phyloP scores from a whole-genome alignment of 805 yeast genomes.

The Suhomyces xylopsoci region DNA sequence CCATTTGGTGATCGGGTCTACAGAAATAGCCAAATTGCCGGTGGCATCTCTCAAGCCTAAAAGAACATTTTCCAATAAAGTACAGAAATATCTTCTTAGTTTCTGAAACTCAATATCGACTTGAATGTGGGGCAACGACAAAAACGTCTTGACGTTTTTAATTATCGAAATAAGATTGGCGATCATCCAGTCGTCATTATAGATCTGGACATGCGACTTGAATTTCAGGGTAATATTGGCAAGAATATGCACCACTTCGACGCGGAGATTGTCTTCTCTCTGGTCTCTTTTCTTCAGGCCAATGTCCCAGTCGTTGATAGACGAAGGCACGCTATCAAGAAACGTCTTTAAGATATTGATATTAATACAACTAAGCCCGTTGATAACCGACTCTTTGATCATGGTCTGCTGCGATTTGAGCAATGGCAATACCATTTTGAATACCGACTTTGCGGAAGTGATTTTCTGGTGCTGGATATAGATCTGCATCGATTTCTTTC shows the following conservation, averaged over 20 bases:
- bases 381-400: slow-evolving; percentile 81
- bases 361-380: slow-evolving; percentile 86
- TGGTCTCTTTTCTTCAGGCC: slow-evolving; percentile 29
- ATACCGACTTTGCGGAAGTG: slow-evolving; percentile 87
- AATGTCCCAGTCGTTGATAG: slow-evolving; percentile 48
- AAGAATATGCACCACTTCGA: slow-evolving; percentile 77
- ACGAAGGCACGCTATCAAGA: slow-evolving; percentile 68
- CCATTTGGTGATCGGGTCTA: slow-evolving; percentile 41
- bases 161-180: slow-evolving; percentile 59
- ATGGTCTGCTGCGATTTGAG: slow-evolving; percentile 64
- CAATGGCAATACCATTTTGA: slow-evolving; percentile 82
- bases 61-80: slow-evolving; percentile 73
- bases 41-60: slow-evolving; percentile 46
- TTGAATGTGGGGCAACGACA: slow-evolving; percentile 58
- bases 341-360: slow-evolving; percentile 83
- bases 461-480: slow-evolving; percentile 88
- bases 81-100: slow-evolving; percentile 79
- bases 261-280: slow-evolving; percentile 49
- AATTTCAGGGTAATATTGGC: slow-evolving; percentile 66
- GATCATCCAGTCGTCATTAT: slow-evolving; percentile 66
- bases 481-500: slow-evolving; percentile 76
- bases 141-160: slow-evolving; percentile 57
- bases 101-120: slow-evolving; percentile 68
- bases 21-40: slow-evolving; percentile 6
- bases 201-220: slow-evolving; percentile 44